These are phyloP conservation scores for Lachnellula willkommii DNA, from an alignment of 2,329 filamentous ascomycete species.

Conservation along the genomic window DNA sequence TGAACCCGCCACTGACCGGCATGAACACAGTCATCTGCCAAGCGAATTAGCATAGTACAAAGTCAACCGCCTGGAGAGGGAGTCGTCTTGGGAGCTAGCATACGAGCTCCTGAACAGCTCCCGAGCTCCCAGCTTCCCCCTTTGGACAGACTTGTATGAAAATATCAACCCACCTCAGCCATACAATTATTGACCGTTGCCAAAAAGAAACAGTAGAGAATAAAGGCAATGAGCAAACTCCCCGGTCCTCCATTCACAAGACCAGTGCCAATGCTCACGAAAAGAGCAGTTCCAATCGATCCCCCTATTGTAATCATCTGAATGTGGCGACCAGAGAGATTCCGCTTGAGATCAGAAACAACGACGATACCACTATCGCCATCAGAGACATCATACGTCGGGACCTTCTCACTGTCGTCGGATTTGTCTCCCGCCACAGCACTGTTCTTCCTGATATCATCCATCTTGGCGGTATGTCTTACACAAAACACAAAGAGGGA, in stretches of 20 bases:
- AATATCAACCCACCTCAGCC: constrained; percentile 32
- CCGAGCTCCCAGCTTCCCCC: too few relatives aligned
- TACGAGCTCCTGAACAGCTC: too few relatives aligned
- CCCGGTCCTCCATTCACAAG: constrained; percentile 34
- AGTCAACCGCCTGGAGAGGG: too few relatives aligned
- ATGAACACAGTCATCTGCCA: constrained; percentile 48
- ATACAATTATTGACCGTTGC: constrained; percentile 27
- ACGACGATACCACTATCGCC: constrained; percentile 7
- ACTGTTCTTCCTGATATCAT: constrained; percentile 12
- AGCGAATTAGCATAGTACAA: too few relatives aligned
- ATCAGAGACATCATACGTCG: constrained; percentile 9
- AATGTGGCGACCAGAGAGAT: constrained; percentile 41
- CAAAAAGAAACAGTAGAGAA: constrained; percentile 37
- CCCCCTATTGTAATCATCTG: constrained; percentile 47
- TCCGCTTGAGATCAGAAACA: constrained; percentile 25
- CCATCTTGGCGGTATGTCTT: constrained; percentile 8
- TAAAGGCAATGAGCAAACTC: constrained; percentile 42
- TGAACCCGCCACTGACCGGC: constrained; percentile 47
- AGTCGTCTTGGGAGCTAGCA: too few relatives aligned
- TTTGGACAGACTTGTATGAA: too few relatives aligned
- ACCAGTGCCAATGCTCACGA: constrained; percentile 40
- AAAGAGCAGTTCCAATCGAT: constrained; percentile 44
- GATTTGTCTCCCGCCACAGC: background rate
- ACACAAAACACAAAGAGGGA: too few relatives aligned
- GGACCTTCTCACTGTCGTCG: constrained; percentile 11